These are phyloP conservation scores for Mucor indicus DNA, from an alignment of 371 early-diverging fungal species.

Conservation along the genomic window DNA sequence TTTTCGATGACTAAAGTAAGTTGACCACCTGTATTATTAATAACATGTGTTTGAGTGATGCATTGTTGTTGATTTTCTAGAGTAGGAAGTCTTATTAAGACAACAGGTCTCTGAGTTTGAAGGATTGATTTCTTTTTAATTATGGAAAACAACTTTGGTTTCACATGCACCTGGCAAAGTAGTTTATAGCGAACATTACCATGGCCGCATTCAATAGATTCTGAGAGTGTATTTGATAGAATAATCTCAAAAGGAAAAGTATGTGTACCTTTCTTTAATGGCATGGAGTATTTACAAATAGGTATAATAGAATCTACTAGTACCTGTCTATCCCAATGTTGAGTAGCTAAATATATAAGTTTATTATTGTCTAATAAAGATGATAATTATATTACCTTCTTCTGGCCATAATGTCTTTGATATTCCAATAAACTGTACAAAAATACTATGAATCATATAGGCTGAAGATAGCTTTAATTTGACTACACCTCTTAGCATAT, in stretches of 20 bases:
- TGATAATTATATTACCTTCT: constrained; percentile 15
- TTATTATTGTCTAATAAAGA: not conserved
- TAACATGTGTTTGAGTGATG: constrained; percentile 31
- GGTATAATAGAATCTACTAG: constrained; percentile 34
- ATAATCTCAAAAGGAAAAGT: constrained; percentile 41
- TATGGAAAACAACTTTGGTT: constrained; percentile 19
- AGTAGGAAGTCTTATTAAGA: constrained; percentile 25
- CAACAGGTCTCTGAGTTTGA: constrained; percentile 17
- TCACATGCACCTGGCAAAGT: constrained; percentile 28
- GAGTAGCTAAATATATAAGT: constrained; percentile 10
- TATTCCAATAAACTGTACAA: constrained; percentile 35
- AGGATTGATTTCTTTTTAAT: constrained; percentile 11
- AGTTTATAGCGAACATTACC: constrained; percentile 39
- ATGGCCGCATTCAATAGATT: constrained; percentile 42
- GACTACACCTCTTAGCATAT: constrained; percentile 35
- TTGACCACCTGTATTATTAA: constrained; percentile 12
- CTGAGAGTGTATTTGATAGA: constrained; percentile 39
- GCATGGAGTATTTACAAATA: constrained; percentile 23
- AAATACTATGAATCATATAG: constrained; percentile 23
- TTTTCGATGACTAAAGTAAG: constrained; percentile 26
- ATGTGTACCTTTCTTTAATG: constrained; percentile 30
- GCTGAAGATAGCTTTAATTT: constrained; percentile 22
- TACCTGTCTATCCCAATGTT: constrained; percentile 38
- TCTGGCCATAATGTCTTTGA: constrained; percentile 46
- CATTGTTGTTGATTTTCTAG: constrained; percentile 24